Percentiles rank a stretch among this genome's conserved stretches.
Conservation (phyloP, 345 rosid genomes). For the Garcia nutans region DNA sequence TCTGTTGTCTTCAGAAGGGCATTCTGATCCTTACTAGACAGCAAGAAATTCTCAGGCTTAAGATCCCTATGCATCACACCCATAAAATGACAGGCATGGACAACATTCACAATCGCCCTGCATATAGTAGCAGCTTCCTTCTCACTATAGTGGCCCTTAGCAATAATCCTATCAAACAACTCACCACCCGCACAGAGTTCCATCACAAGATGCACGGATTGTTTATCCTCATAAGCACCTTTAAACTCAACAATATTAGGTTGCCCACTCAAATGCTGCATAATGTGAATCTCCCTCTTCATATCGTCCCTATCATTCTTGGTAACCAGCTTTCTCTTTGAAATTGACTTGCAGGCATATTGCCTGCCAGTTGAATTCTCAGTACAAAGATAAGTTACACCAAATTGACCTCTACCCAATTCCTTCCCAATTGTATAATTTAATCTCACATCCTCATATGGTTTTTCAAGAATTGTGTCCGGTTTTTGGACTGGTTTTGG, state of each 20-base stretch:
- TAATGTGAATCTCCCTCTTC: slow-evolving; percentile 36
- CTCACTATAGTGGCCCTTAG: slow-evolving; percentile 35
- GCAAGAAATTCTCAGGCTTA: slow-evolving; percentile 37
- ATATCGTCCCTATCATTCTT: slow-evolving; percentile 32
- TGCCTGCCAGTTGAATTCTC: slow-evolving; percentile 27
- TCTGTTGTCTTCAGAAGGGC: slow-evolving; percentile 30
- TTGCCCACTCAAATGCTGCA: slow-evolving; percentile 37
- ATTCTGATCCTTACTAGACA: slow-evolving; percentile 21
- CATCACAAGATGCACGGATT: slow-evolving; percentile 34
- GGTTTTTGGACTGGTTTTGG: slow-evolving; percentile 40
- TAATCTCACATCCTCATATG: slow-evolving; percentile 25
- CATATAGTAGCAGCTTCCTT: slow-evolving; percentile 33
- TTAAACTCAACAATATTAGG: slow-evolving; percentile 34
- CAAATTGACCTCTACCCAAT: slow-evolving; percentile 36
- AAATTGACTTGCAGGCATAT: slow-evolving; percentile 34
- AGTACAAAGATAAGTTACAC: slow-evolving; percentile 29
- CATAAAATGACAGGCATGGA: slow-evolving; percentile 33
- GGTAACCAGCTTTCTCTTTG: slow-evolving; percentile 30
- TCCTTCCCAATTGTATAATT: slow-evolving; percentile 25
- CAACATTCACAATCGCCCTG: slow-evolving; percentile 34
- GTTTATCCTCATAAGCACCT: slow-evolving; percentile 36
- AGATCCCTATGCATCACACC: slow-evolving; percentile 38
- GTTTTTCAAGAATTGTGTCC: slow-evolving; percentile 30
- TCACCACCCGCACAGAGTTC: slow-evolving; percentile 35
- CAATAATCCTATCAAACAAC: slow-evolving; percentile 25